phyloP scores from a whole-genome alignment of 345 rosid species.

The Corymbia maculata region DNA sequence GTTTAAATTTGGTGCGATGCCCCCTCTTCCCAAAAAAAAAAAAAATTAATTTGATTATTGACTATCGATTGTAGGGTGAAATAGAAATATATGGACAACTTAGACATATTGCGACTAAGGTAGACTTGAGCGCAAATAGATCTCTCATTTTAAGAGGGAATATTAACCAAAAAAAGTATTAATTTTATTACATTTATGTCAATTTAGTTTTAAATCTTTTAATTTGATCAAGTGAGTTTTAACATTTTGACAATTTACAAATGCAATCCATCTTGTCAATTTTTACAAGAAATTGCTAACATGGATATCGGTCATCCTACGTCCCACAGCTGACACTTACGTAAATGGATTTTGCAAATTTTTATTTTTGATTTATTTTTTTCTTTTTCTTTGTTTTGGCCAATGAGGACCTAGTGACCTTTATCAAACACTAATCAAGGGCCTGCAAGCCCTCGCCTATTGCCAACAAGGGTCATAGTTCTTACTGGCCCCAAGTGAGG shows the following conservation, averaged over 20 bases:
- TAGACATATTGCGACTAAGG: background rate
- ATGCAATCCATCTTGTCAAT: no score
- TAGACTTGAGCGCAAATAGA: background rate
- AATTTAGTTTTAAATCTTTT: background rate
- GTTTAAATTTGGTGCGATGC: background rate
- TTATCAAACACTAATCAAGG: background rate
- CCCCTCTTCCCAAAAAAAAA: background rate
- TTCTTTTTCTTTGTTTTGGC: background rate
- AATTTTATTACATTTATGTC: no score
- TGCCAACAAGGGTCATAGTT: no score
- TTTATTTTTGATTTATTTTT: no score
- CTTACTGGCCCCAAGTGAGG: fast-evolving
- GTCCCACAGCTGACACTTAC: no score
- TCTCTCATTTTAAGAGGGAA: background rate
- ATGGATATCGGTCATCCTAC: background rate
- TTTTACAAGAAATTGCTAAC: no score
- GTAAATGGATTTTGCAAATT: no score
- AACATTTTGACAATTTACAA: no score
- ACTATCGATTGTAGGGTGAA: background rate
- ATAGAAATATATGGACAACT: background rate
- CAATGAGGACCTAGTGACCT: background rate
- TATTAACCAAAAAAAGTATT: background rate
- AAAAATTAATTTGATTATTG: background rate
- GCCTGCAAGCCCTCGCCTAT: fast-evolving
- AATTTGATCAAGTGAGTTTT: no score